These are phyloP conservation scores for Colletotrichum gigasporum DNA, from an alignment of 2,329 filamentous ascomycete genomes.

Conservation along the genomic window DNA sequence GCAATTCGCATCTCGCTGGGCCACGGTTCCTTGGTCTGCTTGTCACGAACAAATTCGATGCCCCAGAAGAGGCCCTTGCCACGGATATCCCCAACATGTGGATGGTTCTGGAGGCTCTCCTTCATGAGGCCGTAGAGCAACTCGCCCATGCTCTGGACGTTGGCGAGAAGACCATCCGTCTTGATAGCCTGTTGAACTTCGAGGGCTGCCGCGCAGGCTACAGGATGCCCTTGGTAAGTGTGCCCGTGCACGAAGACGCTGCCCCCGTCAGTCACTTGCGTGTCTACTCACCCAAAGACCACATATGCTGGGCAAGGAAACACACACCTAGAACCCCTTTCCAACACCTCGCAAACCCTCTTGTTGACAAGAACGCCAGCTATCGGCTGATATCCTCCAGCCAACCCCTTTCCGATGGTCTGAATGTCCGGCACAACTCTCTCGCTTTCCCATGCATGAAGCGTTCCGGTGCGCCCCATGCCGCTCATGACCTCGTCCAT, in stretches of 20 bases:
- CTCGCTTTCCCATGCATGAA: conserved; percentile 36
- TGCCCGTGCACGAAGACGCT: conserved; percentile 66
- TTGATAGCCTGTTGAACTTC: conserved; percentile 49
- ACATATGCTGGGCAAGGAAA: conserved; percentile 31
- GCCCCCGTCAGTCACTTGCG: conserved; percentile 19
- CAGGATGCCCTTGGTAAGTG: conserved; percentile 57
- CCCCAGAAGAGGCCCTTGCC: conserved; percentile 56
- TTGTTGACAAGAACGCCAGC: conserved; percentile 61
- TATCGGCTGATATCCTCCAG: conserved; percentile 63
- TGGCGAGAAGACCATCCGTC: conserved; percentile 42
- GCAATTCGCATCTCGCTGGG: conserved; percentile 38
- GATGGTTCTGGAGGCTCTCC: conserved; percentile 38
- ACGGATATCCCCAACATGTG: conserved; percentile 50
- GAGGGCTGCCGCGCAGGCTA: conserved; percentile 49
- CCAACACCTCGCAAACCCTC: conserved; percentile 59
- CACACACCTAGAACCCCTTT: conserved; percentile 49
- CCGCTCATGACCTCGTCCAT: conserved; percentile 58
- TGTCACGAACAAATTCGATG: conserved; percentile 54
- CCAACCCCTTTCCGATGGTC: conserved; percentile 67
- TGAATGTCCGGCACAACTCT: conserved; percentile 60
- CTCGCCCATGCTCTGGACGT: conserved; percentile 41
- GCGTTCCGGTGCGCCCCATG: conserved; percentile 21
- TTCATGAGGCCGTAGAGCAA: conserved; percentile 41
- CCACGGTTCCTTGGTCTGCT: conserved; percentile 47
- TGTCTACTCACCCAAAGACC: background rate